phyloP scores from a whole-genome alignment of 225 moss, liverwort and hornwort genomes.

The Sphagnum tenellum region DNA sequence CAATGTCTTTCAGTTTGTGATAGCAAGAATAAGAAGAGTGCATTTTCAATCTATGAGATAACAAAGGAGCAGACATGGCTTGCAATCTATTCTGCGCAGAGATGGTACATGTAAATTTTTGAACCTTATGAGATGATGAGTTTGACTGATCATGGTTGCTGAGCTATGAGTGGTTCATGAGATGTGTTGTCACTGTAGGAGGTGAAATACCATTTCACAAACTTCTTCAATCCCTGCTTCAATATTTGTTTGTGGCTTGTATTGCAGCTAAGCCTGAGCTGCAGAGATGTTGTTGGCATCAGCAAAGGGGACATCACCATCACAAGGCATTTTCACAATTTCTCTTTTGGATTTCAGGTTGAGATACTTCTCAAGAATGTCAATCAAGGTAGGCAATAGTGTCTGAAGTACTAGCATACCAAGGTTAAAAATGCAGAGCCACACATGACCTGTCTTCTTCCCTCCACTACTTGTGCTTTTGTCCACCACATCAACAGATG shows the following conservation, averaged over 20 bases:
- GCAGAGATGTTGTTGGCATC: not conserved
- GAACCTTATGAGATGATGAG: no score
- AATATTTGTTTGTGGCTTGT: constrained; percentile 1
- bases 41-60: no score
- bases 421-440: constrained; percentile 2
- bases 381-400: constrained; percentile 2
- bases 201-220: no score
- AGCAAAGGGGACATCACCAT: constrained; percentile 1
- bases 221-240: not conserved
- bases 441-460: constrained; percentile 1
- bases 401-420: not conserved
- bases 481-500: not conserved
- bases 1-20: no score
- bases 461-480: constrained; percentile 4
- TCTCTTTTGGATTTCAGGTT: not conserved
- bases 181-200: no score
- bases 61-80: no score
- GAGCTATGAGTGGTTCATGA: no score
- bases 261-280: not conserved
- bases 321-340: constrained; percentile 2
- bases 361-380: constrained; percentile 2
- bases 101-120: no score
- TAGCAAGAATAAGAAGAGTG: no score
- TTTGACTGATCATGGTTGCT: no score
- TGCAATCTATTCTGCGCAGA: no score